Conservation (phyloP, 495 filamentous ascomycete genomes). For the Neurospora pannonica region DNA sequence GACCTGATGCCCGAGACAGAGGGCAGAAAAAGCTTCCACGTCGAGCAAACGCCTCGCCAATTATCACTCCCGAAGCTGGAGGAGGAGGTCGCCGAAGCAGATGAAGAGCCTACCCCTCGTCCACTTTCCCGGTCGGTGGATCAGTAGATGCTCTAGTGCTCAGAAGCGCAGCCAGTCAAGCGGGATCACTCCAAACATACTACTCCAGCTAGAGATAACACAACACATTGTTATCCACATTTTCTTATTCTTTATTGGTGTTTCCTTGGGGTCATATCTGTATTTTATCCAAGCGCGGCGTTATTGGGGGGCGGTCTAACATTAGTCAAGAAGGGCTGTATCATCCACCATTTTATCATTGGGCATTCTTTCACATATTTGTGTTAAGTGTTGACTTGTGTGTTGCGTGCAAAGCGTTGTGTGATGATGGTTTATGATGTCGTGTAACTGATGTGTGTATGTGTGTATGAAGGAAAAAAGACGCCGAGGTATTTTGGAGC, state of each 20-base stretch:
- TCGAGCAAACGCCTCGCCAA: slow-evolving; percentile 25
- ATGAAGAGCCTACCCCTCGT: slow-evolving; percentile 25
- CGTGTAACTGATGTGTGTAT: not conserved
- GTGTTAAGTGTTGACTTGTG: not conserved
- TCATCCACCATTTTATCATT: not conserved
- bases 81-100: slow-evolving; percentile 2
- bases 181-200: not conserved
- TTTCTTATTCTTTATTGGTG: not conserved
- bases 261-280: slow-evolving; percentile 1
- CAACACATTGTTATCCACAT: not conserved
- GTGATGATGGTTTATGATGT: not conserved
- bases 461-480: not conserved
- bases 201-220: not conserved
- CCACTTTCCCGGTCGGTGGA: slow-evolving; percentile 8
- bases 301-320: slow-evolving; percentile 7
- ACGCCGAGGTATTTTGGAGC: not conserved
- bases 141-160: not conserved
- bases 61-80: not conserved
- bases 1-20: not conserved
- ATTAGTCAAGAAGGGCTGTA: slow-evolving; percentile 8
- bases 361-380: not conserved
- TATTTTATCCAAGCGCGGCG: slow-evolving; percentile 14
- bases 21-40: not conserved
- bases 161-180: not conserved
- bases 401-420: not conserved